A percentile compares a stretch with the other conserved stretches of the same genome.
phyloP scores from a whole-genome alignment of 768 basidiomycete species.

The Suillus spraguei region DNA sequence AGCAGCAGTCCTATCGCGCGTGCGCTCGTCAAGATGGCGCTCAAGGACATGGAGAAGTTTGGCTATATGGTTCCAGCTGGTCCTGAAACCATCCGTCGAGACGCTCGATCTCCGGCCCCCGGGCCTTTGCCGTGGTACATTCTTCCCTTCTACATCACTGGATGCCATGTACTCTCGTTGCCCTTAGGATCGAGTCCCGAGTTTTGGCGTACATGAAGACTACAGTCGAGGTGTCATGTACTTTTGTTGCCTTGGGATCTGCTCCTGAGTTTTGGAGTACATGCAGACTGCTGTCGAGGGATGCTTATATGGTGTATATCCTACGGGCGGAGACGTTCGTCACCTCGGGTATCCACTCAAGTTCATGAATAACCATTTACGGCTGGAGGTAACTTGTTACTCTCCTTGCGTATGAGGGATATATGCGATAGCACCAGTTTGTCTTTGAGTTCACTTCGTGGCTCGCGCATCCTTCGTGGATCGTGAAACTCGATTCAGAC shows the following conservation, averaged over 20 bases:
- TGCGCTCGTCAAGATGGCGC: neutral
- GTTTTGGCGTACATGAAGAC: too few relatives aligned
- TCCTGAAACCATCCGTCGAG: neutral
- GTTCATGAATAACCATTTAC: too few relatives aligned
- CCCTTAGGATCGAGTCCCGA: neutral
- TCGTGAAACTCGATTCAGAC: constrained; percentile 37
- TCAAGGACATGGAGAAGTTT: neutral
- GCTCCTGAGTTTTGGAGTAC: neutral
- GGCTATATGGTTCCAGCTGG: too few relatives aligned
- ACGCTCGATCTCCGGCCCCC: neutral
- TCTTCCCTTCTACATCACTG: neutral
- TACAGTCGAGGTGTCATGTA: neutral
- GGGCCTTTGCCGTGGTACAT: neutral
- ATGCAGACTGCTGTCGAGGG: neutral
- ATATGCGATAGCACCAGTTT: constrained; percentile 10
- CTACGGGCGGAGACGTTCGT: neutral
- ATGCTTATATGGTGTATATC: neutral
- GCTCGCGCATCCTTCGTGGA: constrained; percentile 19
- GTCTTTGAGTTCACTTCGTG: constrained; percentile 34
- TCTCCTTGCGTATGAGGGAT: constrained; percentile 24
- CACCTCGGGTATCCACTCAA: too few relatives aligned
- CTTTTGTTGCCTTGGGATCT: neutral
- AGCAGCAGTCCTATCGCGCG: constrained; percentile 11
- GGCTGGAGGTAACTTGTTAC: constrained; percentile 4
- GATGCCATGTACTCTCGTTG: neutral